Conservation (phyloP, 2,329 filamentous ascomycete genomes). For the Penicillium capsulatum region DNA sequence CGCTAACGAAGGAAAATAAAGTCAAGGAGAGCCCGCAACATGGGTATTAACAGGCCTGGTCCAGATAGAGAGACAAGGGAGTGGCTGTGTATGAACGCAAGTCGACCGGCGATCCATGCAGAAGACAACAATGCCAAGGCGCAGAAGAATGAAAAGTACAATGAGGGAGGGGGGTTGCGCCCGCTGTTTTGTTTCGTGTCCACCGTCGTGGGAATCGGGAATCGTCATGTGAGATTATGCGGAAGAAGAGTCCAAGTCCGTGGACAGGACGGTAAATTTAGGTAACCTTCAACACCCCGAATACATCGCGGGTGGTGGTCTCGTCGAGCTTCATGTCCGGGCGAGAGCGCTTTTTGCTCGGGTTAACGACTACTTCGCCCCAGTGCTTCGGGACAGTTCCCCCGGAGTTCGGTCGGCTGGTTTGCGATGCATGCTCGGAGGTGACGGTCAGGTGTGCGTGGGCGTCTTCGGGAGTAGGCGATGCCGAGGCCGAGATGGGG, state of each 20-base stretch:
- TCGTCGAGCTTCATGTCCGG: constrained; percentile 23
- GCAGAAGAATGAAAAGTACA: constrained; percentile 1
- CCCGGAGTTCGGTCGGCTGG: constrained; percentile 14
- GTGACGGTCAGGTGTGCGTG: constrained; percentile 13
- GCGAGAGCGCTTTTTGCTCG: constrained; percentile 33
- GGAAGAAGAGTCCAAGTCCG: constrained; percentile 7
- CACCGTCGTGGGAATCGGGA: constrained; percentile 14
- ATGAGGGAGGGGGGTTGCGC: not conserved
- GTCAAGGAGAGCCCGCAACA: constrained; percentile 9
- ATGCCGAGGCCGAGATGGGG: constrained; percentile 25
- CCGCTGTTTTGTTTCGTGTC: not conserved
- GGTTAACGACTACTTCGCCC: constrained; percentile 44
- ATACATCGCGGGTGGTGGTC: constrained; percentile 32
- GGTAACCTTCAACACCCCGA: constrained; percentile 39
- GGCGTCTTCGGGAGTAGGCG: constrained; percentile 16
- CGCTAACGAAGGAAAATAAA: not conserved
- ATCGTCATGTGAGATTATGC: constrained; percentile 11
- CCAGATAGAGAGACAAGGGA: constrained; percentile 13
- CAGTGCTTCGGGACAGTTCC: constrained; percentile 40
- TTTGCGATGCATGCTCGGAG: constrained; percentile 11
- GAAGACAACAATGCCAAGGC: constrained; percentile 10
- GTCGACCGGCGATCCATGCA: constrained; percentile 31
- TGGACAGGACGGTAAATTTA: constrained; percentile 3
- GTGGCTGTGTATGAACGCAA: constrained; percentile 20
- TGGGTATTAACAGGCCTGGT: constrained; percentile 22